phyloP scores from a whole-genome alignment of 805 yeast genomes.

The Metschnikowia similis region DNA sequence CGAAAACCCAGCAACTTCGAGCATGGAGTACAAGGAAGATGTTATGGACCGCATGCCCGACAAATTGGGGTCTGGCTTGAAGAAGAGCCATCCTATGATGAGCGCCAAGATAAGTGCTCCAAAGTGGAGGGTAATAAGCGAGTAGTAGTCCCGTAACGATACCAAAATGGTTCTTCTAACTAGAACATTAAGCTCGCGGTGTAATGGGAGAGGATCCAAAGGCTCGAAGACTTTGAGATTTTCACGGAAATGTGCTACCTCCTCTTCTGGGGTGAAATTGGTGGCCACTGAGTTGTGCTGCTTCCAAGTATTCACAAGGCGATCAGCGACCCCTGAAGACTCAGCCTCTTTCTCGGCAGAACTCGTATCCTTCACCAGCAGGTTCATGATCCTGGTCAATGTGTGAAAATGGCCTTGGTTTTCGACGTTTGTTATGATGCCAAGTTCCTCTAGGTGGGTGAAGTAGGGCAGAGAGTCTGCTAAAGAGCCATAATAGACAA shows the following conservation, averaged over 20 bases:
- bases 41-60: slow-evolving; percentile 62
- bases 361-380: slow-evolving; percentile 16
- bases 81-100: slow-evolving; percentile 75
- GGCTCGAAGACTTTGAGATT: slow-evolving; percentile 18
- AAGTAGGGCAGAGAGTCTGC: slow-evolving; percentile 50
- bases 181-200: slow-evolving; percentile 27
- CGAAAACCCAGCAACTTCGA: slow-evolving; percentile 38
- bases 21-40: slow-evolving; percentile 32
- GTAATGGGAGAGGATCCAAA: slow-evolving; percentile 23
- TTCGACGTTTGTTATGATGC: slow-evolving; percentile 9
- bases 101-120: slow-evolving; percentile 50
- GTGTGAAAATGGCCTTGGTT: slow-evolving; percentile 9
- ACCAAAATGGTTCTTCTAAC: slow-evolving; percentile 32
- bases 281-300: slow-evolving; percentile 2
- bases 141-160: slow-evolving; percentile 30
- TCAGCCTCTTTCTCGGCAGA: slow-evolving; percentile 12
- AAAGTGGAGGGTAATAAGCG: slow-evolving; percentile 33
- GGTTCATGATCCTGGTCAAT: slow-evolving; percentile 16
- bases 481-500: slow-evolving; percentile 43
- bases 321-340: slow-evolving; percentile 8
- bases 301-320: slow-evolving; percentile 13
- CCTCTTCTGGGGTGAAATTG: slow-evolving; percentile 12
- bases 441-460: slow-evolving; percentile 10
- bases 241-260: slow-evolving; percentile 12
- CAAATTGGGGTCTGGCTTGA: slow-evolving; percentile 52